These are phyloP conservation scores for Penicillium macrosclerotiorum DNA, from an alignment of 495 filamentous ascomycete genomes.

Conservation along the genomic window DNA sequence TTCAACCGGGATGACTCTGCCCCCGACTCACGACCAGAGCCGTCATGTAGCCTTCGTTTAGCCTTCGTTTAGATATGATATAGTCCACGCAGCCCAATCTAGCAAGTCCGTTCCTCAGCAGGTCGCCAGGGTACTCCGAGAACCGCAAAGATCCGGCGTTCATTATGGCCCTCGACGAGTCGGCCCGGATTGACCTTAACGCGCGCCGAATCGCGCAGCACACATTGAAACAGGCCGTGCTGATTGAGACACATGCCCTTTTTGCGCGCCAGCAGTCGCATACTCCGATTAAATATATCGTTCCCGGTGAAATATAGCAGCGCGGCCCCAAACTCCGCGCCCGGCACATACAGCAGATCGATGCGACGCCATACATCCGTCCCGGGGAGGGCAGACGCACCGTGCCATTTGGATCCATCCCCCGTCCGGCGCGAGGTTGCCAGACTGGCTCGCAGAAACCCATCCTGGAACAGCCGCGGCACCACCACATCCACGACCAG, in stretches of 20 bases:
- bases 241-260: conserved; percentile 89
- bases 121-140: conserved; percentile 86
- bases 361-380: conserved; percentile 70
- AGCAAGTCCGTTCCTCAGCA: conserved; percentile 75
- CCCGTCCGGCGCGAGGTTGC: conserved; percentile 37
- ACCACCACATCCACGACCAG: conserved; percentile 65
- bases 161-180: conserved; percentile 72
- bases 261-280: conserved; percentile 77
- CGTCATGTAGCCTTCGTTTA: too few species aligned
- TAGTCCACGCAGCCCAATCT: too few species aligned
- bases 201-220: conserved; percentile 59
- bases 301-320: conserved; percentile 96
- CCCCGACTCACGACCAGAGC: too few species aligned
- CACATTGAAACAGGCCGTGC: conserved; percentile 73
- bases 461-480: conserved; percentile 53
- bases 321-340: conserved; percentile 79
- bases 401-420: conserved; percentile 79
- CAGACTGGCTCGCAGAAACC: conserved; percentile 59
- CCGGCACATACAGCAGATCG: conserved; percentile 84
- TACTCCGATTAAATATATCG: conserved; percentile 92
- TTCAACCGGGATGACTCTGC: too few species aligned
- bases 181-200: conserved; percentile 69
- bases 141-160: conserved; percentile 82
- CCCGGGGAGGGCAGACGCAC: conserved; percentile 67
- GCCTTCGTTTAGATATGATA: too few species aligned